Evolutionary conservation across 1,284 basidiomycete genomes (phyloP).

Genomic region (Ustilago xerochloae): DNA sequence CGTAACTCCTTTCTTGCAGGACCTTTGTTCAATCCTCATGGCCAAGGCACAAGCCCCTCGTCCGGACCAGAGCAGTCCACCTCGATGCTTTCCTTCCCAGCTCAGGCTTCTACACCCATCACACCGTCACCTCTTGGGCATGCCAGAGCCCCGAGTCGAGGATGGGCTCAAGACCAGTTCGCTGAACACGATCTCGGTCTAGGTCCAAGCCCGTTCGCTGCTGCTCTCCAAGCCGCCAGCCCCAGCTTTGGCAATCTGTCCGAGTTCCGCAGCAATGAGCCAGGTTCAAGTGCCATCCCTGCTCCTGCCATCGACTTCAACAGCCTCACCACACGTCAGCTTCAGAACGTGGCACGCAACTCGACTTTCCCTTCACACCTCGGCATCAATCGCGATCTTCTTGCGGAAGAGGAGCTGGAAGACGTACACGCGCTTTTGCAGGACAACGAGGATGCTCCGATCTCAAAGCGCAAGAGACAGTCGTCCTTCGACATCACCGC

Average conservation of each 20-base stretch:
- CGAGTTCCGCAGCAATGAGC: background rate
- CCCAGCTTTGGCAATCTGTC: conserved; percentile 5
- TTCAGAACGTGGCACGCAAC: conserved; percentile 52
- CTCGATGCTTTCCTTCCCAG: background rate
- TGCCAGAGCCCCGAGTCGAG: background rate
- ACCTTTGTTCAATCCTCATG: conserved; percentile 20
- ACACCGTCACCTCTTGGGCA: background rate
- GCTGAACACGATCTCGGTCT: conserved; percentile 39
- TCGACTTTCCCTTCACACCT: conserved; percentile 51
- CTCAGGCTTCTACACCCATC: background rate
- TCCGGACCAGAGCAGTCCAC: background rate
- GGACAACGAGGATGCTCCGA: conserved; percentile 20
- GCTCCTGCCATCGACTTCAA: conserved; percentile 33
- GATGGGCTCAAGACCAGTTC: conserved; percentile 31
- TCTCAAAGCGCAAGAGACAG: conserved; percentile 17
- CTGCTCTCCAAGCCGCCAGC: conserved; percentile 37
- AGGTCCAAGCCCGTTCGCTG: conserved; percentile 41
- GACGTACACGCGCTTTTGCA: conserved; percentile 5
- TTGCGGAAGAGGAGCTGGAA: conserved; percentile 24
- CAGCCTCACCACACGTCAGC: conserved; percentile 50
- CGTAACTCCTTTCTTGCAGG: conserved; percentile 51
- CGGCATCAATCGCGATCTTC: conserved; percentile 48
- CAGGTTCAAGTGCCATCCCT: background rate
- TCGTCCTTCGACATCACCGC: conserved; percentile 19
- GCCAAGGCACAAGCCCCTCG: background rate